These are phyloP conservation scores for Cercospora zeina DNA, from an alignment of 2,329 filamentous ascomycete genomes.

Conservation along the genomic window DNA sequence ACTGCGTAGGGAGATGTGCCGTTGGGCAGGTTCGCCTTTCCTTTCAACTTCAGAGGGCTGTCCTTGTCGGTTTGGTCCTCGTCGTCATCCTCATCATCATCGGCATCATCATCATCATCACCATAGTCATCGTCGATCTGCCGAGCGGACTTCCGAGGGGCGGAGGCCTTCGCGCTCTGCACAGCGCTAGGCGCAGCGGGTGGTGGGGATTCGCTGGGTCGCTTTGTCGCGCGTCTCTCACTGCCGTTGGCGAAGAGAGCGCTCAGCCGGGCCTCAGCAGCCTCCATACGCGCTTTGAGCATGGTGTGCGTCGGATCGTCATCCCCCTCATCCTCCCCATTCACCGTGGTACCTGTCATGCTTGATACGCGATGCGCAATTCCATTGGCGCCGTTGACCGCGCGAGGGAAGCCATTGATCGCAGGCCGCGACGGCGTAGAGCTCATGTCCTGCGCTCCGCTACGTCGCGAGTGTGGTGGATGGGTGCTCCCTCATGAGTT, in stretches of 20 bases:
- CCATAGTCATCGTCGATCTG: constrained; percentile 83
- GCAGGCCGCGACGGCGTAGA: constrained; percentile 45
- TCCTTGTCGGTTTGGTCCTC: constrained; percentile 49
- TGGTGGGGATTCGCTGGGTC: constrained; percentile 15
- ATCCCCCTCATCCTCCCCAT: constrained; percentile 39
- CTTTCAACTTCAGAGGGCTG: constrained; percentile 54
- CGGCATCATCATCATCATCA: constrained; percentile 63
- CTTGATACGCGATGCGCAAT: constrained; percentile 43
- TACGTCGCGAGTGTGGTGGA: constrained; percentile 24
- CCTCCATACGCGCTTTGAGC: constrained; percentile 76
- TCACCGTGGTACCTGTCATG: constrained; percentile 41
- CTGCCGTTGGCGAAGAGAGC: constrained; percentile 62
- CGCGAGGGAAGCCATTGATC: constrained; percentile 35
- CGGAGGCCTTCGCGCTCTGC: constrained; percentile 49
- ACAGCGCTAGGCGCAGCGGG: constrained; percentile 22
- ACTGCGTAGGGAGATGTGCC: constrained; percentile 64
- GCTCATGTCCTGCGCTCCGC: constrained; percentile 33
- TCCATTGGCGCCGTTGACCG: constrained; percentile 40
- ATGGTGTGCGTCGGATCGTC: constrained; percentile 53
- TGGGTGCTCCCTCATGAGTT: constrained; percentile 12
- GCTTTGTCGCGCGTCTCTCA: constrained; percentile 35
- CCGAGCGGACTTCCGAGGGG: constrained; percentile 68
- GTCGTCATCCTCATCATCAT: constrained; percentile 53
- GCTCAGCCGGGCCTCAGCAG: constrained; percentile 73
- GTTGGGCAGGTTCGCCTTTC: constrained; percentile 57